These are phyloP conservation scores for Triticum urartu DNA, from an alignment of 176 grass and related monocot species.

Conservation along the genomic window DNA sequence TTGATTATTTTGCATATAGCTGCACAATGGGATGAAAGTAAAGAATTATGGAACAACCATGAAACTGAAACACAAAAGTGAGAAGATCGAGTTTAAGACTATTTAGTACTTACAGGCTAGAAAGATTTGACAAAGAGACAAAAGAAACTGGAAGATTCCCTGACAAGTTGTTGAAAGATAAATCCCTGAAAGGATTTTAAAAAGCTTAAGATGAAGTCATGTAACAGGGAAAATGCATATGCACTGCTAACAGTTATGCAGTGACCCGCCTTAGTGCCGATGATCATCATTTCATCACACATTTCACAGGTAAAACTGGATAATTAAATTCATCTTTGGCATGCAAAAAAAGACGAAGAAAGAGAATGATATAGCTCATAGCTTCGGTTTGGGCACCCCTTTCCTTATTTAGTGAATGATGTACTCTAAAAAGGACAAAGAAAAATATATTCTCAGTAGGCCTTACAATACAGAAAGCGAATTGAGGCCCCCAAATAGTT, in stretches of 20 bases:
- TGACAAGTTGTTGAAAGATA: constrained; percentile 83
- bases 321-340: neutral
- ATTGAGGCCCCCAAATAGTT: constrained; percentile 74
- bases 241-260: neutral
- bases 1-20: constrained; percentile 86
- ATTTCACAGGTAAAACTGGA: neutral
- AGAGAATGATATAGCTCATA: too few species aligned
- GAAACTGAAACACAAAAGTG: constrained; percentile 22
- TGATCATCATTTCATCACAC: neutral
- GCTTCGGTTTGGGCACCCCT: neutral
- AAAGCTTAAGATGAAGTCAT: constrained; percentile 33
- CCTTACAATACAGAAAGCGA: constrained; percentile 81
- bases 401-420: neutral
- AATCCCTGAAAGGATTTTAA: constrained; percentile 51
- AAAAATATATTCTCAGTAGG: neutral
- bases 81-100: neutral
- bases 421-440: too few species aligned
- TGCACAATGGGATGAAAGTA: constrained; percentile 26
- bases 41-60: constrained; percentile 26
- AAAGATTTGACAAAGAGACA: constrained; percentile 68
- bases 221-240: neutral
- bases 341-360: too few species aligned
- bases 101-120: constrained; percentile 68
- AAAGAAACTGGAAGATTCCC: constrained; percentile 78
- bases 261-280: neutral